phyloP scores from a whole-genome alignment of 495 filamentous ascomycete species.

The Bryoglossum gracile region DNA sequence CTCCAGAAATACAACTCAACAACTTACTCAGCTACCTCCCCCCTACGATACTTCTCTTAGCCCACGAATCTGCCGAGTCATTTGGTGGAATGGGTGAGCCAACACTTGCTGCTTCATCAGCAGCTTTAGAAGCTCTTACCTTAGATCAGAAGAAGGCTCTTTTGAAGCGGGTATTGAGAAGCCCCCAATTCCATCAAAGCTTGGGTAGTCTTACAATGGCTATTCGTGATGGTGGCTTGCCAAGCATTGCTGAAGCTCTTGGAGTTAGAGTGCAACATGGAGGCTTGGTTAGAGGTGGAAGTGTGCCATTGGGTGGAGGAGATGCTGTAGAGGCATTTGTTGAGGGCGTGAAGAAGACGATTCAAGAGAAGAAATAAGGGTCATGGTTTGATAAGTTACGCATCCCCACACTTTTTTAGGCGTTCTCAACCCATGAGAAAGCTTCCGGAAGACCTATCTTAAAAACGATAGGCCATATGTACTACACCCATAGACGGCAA shows the following conservation, averaged over 20 bases:
- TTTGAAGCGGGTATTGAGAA: slow-evolving; percentile 73
- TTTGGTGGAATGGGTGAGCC: slow-evolving; percentile 44
- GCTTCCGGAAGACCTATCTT: too few species aligned
- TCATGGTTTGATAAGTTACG: too few species aligned
- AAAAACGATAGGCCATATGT: too few species aligned
- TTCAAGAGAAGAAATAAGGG: slow-evolving; percentile 43
- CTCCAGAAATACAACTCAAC: slow-evolving; percentile 58
- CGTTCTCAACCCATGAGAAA: too few species aligned
- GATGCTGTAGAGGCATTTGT: slow-evolving; percentile 89
- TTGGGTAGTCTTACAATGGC: slow-evolving; percentile 77
- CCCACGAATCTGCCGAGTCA: slow-evolving; percentile 52
- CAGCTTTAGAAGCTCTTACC: slow-evolving; percentile 67
- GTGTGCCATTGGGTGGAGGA: slow-evolving; percentile 77
- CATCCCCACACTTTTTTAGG: too few species aligned
- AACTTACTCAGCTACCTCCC: slow-evolving; percentile 72
- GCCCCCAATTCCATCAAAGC: slow-evolving; percentile 86
- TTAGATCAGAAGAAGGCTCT: slow-evolving; percentile 73
- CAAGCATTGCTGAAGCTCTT: slow-evolving; percentile 80
- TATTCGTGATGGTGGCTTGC: slow-evolving; percentile 84
- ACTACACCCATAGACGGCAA: too few species aligned
- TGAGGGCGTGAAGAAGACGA: slow-evolving; percentile 71
- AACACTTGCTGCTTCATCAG: slow-evolving; percentile 55
- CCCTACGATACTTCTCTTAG: slow-evolving; percentile 55
- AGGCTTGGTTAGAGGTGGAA: slow-evolving; percentile 65
- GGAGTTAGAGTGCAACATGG: slow-evolving; percentile 72